Evolutionary conservation across 345 rosid species (phyloP).

Genomic region (Murraya koenigii): DNA sequence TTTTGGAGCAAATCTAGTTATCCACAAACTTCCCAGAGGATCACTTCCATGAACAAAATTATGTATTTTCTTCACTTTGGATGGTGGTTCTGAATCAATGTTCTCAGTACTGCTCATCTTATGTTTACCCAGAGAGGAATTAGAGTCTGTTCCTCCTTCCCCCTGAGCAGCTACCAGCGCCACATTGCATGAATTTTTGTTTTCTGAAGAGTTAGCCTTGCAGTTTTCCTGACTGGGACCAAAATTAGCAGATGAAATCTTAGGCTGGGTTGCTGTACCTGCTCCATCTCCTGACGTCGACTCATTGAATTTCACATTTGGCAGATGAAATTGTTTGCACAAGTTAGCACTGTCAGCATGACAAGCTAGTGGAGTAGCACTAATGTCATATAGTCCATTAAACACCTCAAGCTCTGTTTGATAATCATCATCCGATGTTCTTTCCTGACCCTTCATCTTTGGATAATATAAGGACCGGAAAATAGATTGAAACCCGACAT

Average conservation of each 20-base stretch:
- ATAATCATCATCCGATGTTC: constrained; percentile 16
- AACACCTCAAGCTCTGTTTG: constrained; percentile 31
- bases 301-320: constrained; percentile 33
- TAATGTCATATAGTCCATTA: constrained; percentile 25
- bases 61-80: constrained; percentile 33
- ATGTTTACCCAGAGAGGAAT: constrained; percentile 36
- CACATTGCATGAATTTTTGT: constrained; percentile 29
- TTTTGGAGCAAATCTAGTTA: constrained; percentile 65
- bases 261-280: constrained; percentile 28
- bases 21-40: constrained; percentile 65
- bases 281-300: constrained; percentile 30
- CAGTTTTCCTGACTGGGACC: constrained; percentile 23
- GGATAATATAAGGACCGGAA: constrained; percentile 71
- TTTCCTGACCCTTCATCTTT: constrained; percentile 33
- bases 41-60: constrained; percentile 37
- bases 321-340: constrained; percentile 30
- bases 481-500: constrained; percentile 70
- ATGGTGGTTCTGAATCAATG: constrained; percentile 26
- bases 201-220: constrained; percentile 28
- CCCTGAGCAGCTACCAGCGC: constrained; percentile 18
- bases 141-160: constrained; percentile 37
- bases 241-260: constrained; percentile 26
- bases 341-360: constrained; percentile 32
- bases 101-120: constrained; percentile 24
- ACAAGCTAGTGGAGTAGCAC: constrained; percentile 43